Conservation (phyloP, 257 asterid genomes). For the Leonotis leonurus region DNA sequence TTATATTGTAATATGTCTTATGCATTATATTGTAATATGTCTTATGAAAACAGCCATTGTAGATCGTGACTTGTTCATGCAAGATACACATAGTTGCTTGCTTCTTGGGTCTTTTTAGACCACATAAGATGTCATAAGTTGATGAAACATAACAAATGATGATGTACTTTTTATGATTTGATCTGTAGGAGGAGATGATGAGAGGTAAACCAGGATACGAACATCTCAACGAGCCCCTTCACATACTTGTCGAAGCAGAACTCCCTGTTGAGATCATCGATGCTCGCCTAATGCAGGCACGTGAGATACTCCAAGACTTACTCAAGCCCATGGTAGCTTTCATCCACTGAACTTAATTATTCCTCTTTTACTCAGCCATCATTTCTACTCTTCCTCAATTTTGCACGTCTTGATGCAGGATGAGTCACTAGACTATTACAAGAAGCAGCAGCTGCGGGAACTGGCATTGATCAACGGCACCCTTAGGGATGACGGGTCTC, state of each 20-base stretch:
- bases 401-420: conserved; percentile 44
- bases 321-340: conserved; percentile 85
- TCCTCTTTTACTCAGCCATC: neutral
- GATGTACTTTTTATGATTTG: conserved; percentile 2
- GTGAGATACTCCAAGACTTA: conserved; percentile 81
- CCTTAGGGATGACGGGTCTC: conserved; percentile 84
- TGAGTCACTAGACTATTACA: conserved; percentile 80
- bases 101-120: no score
- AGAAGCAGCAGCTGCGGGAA: conserved; percentile 90
- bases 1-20: neutral
- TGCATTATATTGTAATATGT: no score
- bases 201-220: conserved; percentile 98
- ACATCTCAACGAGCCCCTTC: conserved; percentile 95
- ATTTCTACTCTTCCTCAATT: neutral
- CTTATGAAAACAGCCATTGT: neutral
- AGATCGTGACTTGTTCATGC: neutral
- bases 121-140: no score
- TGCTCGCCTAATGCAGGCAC: conserved; percentile 88
- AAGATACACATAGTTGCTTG: neutral
- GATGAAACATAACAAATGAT: neutral
- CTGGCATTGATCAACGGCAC: conserved; percentile 93
- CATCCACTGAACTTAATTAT: conserved; percentile 15
- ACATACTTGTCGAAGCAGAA: conserved; percentile 89
- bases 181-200: conserved; percentile 94
- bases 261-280: conserved; percentile 91